Conservation (phyloP, 2,329 filamentous ascomycete genomes). For the Xylariaceae sp. region DNA sequence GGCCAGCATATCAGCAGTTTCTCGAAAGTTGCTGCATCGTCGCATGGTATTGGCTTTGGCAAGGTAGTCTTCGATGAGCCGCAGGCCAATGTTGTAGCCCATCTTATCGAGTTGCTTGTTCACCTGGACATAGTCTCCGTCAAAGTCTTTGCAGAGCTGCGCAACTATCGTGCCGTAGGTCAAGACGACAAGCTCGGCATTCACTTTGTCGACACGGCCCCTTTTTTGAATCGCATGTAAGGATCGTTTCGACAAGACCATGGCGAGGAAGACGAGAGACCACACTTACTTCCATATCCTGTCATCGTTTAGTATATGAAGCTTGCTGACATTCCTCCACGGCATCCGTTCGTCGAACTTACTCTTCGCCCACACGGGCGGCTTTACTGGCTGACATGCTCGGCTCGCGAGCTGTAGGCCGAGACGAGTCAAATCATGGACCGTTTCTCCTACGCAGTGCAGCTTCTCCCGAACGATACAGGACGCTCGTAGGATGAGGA, state of each 20-base stretch:
- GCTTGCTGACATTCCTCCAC: neutral
- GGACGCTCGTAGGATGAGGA: neutral
- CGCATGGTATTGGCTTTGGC: conserved; percentile 89
- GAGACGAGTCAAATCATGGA: conserved; percentile 25
- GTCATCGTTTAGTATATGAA: conserved; percentile 21
- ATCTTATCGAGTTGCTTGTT: conserved; percentile 98
- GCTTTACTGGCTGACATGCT: conserved; percentile 57
- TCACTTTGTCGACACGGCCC: conserved; percentile 94
- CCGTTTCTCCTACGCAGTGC: neutral
- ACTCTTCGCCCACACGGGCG: conserved; percentile 59
- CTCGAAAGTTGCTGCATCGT: conserved; percentile 84
- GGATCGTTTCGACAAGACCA: conserved; percentile 1
- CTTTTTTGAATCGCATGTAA: conserved; percentile 42
- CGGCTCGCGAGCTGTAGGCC: conserved; percentile 26
- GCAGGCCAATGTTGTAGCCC: conserved; percentile 97
- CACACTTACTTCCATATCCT: conserved; percentile 87
- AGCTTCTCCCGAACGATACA: neutral
- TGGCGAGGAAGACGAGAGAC: neutral
- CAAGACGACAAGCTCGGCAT: conserved; percentile 92
- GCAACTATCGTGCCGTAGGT: conserved; percentile 98
- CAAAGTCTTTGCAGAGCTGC: conserved; percentile 93
- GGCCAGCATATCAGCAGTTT: conserved; percentile 94
- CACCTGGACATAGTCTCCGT: conserved; percentile 88
- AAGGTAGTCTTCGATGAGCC: conserved; percentile 94
- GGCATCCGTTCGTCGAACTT: conserved; percentile 31